These are phyloP conservation scores for Talaromyces wortmannii DNA, from an alignment of 495 filamentous ascomycete species.

Conservation along the genomic window DNA sequence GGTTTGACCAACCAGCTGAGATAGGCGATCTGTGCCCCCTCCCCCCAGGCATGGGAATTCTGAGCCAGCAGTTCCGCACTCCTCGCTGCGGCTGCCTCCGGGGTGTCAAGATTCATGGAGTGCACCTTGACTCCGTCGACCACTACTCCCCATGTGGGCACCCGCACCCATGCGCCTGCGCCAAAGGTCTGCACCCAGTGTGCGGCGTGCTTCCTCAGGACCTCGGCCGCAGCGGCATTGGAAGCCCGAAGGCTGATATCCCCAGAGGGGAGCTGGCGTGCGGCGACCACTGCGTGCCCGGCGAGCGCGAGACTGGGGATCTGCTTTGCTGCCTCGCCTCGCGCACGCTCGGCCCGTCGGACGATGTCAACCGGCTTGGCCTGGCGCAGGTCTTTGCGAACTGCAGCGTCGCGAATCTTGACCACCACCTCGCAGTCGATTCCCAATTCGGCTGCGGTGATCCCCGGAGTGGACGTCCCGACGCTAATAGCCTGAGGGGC, in stretches of 20 bases:
- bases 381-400: background rate
- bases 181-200: slow-evolving; percentile 7
- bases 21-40: background rate
- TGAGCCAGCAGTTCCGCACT: background rate
- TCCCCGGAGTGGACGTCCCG: background rate
- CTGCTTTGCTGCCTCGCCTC: background rate
- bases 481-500: background rate
- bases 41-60: slow-evolving; percentile 6
- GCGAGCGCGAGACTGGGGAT: slow-evolving; percentile 2
- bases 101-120: slow-evolving; percentile 4
- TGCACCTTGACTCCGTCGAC: slow-evolving; percentile 4
- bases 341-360: background rate
- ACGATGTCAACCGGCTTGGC: background rate
- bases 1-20: slow-evolving; percentile 5
- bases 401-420: background rate
- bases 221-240: slow-evolving; percentile 5
- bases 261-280: slow-evolving; percentile 7
- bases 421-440: background rate
- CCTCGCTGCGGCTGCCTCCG: background rate
- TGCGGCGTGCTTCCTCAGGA: slow-evolving; percentile 3
- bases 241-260: slow-evolving; percentile 6
- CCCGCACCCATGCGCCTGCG: slow-evolving; percentile 4
- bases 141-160: slow-evolving; percentile 13
- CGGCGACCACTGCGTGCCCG: slow-evolving; percentile 7
- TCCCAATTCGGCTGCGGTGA: background rate